Evolutionary conservation across 2,329 filamentous ascomycete genomes (phyloP), one percentile per base, ranked within the genome.

Genomic region (Fonsecaea monophora): DNA sequence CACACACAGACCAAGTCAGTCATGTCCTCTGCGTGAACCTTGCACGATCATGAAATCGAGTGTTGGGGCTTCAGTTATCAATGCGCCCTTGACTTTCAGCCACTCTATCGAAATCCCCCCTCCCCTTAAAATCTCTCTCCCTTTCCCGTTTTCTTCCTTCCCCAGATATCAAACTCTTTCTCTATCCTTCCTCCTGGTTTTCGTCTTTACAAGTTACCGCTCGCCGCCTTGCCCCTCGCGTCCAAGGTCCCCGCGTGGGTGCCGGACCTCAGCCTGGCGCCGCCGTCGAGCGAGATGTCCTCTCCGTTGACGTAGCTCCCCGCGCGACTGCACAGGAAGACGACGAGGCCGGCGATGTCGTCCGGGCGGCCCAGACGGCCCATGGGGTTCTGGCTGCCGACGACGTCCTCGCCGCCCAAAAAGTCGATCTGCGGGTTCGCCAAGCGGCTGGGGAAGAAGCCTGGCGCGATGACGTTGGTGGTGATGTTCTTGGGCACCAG

Each of bases 261-360:
- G 15, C 65, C 65, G 21, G 42, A 50, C 34, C 65, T 64, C 56
- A 67, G 30, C 45, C 65, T 60, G 4, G 65, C 66, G 21, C 87
- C 87, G 1, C 87, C 87, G 74, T 91, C 89, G 48, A 90, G 74
- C 9, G 85, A 79, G 68, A 90, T 86, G 2, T 85, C 86, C 15
- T 88, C 87, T 3, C 89, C 89, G 69, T 90, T 91, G 40, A 89
- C 82, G 75, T 84, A 90, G 1, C 85, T 81, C 3, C 90, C 90
- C 1, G 90, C 90, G 62, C 85, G 81, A 73, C 89, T 90, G 45
- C 84, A 83, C 74, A 93, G 77, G 78, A 90, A 93, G 64, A 93
- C 78, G 75, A 90, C 91, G 0, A 85, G 84, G 0, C 89, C 92
- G 0, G 90, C 92, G 72, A 95, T 90, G 78, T 95, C 92, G 80